Conservation (phyloP, 2,329 filamentous ascomycete genomes). For the Penicillium aurantiogriseum region DNA sequence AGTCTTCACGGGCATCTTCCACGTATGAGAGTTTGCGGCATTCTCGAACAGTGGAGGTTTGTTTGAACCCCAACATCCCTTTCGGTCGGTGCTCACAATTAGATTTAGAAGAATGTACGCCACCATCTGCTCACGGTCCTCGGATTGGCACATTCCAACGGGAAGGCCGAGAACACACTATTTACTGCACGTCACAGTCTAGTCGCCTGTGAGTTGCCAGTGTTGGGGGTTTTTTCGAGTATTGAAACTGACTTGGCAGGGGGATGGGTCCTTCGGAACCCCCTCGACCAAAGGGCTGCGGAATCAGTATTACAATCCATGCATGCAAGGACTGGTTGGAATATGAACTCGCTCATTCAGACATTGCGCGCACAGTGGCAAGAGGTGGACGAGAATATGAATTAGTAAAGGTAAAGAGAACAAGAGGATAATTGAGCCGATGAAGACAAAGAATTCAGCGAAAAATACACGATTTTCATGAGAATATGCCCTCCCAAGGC, state of each 20-base stretch:
- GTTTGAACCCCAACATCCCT: not conserved
- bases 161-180: constrained; percentile 27
- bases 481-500: not conserved
- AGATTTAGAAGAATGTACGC: constrained; percentile 21
- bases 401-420: not conserved
- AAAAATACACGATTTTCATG: not conserved
- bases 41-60: constrained; percentile 25
- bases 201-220: constrained; percentile 23
- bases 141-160: constrained; percentile 27
- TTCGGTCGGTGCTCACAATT: not conserved
- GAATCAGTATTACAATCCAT: constrained; percentile 23
- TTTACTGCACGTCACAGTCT: constrained; percentile 30
- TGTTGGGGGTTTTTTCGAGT: not conserved
- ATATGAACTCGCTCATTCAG: constrained; percentile 24
- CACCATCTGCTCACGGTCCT: constrained; percentile 25
- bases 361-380: constrained; percentile 26
- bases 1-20: constrained; percentile 8
- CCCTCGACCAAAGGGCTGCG: constrained; percentile 26
- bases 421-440: not conserved
- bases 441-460: not conserved
- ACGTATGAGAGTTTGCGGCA: constrained; percentile 22
- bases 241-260: constrained; percentile 12
- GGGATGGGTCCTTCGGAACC: constrained; percentile 28
- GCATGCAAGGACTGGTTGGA: constrained; percentile 28
- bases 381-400: constrained; percentile 14